Conservation (phyloP, 192 early-diverging fungal genomes). For the Coemansia sp. region DNA sequence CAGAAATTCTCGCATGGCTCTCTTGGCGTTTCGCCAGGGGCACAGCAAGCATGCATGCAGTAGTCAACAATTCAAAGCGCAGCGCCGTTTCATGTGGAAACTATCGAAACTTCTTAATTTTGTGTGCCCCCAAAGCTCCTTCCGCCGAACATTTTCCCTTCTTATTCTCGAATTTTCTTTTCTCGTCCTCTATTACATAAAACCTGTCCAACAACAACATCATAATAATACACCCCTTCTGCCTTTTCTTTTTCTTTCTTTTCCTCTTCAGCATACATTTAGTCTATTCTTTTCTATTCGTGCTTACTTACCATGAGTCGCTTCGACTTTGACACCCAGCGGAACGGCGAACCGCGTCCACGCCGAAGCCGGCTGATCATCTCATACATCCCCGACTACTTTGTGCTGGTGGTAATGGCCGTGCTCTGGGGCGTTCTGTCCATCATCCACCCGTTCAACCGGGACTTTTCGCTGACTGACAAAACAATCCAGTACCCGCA, state of each 20-base stretch:
- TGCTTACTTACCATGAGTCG: slow-evolving; percentile 14
- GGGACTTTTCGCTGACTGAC: slow-evolving; percentile 71
- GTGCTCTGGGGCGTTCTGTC: slow-evolving; percentile 60
- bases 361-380: slow-evolving; percentile 43
- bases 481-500: slow-evolving; percentile 66
- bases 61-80: no score
- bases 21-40: no score
- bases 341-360: slow-evolving; percentile 33
- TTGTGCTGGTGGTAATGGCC: slow-evolving; percentile 59
- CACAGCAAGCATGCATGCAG: no score
- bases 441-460: slow-evolving; percentile 63
- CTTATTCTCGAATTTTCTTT: neutral
- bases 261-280: neutral
- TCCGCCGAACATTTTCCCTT: no score
- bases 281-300: no score
- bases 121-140: no score
- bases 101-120: no score
- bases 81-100: no score
- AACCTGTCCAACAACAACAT: no score
- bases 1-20: no score
- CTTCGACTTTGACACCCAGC: slow-evolving; percentile 12
- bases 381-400: slow-evolving; percentile 57
- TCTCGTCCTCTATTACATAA: neutral
- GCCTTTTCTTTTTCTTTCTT: slow-evolving; percentile 4
- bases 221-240: no score